phyloP scores from a whole-genome alignment of 139 green algal genomes.

The Closterium sp. region DNA sequence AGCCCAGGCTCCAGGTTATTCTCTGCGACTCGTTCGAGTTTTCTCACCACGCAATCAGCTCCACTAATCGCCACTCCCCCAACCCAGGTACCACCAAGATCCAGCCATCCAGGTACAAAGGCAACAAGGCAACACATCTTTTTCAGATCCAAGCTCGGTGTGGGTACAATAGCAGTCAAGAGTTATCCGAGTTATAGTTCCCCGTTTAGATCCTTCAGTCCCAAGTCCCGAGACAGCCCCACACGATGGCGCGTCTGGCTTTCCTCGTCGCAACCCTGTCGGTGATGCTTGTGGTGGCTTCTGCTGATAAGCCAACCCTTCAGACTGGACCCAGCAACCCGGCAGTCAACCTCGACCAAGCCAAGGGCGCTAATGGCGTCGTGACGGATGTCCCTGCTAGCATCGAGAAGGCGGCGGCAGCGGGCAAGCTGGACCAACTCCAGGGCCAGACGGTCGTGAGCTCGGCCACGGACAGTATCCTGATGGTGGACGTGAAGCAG shows the following conservation, averaged over 20 bases:
- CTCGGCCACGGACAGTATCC: neutral
- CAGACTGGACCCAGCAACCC: neutral
- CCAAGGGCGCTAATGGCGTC: neutral
- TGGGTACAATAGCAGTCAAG: too few relatives aligned
- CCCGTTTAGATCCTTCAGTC: too few relatives aligned
- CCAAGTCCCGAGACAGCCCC: too few relatives aligned
- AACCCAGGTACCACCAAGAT: too few relatives aligned
- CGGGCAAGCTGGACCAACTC: neutral
- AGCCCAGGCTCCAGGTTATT: too few relatives aligned
- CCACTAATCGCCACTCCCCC: too few relatives aligned
- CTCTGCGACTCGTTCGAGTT: too few relatives aligned
- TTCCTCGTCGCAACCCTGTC: neutral
- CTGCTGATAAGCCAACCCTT: neutral
- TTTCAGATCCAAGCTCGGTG: too few relatives aligned
- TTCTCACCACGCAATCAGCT: too few relatives aligned
- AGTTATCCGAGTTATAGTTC: too few relatives aligned
- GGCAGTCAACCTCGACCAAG: neutral
- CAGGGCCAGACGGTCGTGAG: neutral
- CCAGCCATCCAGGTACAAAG: too few relatives aligned
- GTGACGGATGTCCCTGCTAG: neutral
- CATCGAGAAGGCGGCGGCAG: neutral
- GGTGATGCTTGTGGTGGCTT: neutral
- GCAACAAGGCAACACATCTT: too few relatives aligned
- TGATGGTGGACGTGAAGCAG: neutral
- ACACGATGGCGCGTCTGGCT: neutral